Conservation (phyloP, 1,284 basidiomycete species). For the Microbotryum saponariae region DNA sequence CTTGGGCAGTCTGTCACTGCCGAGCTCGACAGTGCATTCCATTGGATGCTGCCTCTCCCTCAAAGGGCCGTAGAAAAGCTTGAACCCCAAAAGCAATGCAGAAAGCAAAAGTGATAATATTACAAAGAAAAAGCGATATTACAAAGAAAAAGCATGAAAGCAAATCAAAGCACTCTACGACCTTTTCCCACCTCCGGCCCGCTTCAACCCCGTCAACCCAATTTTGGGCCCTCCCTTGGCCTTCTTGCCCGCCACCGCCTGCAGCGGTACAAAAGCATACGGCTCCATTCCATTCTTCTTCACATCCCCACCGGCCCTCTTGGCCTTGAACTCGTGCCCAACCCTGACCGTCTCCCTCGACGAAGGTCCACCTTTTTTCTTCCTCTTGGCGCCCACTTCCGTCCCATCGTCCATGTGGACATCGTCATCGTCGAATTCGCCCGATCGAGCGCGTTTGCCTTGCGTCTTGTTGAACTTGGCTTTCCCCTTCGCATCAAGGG, state of each 20-base stretch:
- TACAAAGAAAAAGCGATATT: neutral
- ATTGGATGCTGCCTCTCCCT: too few relatives aligned
- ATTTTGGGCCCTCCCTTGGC: conserved; percentile 20
- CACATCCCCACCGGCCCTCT: conserved; percentile 81
- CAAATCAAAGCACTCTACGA: neutral
- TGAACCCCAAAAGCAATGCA: too few relatives aligned
- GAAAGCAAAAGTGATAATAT: too few relatives aligned
- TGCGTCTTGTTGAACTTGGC: conserved; percentile 91
- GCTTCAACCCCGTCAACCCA: conserved; percentile 25
- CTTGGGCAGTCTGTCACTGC: too few relatives aligned
- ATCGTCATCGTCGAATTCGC: conserved; percentile 51
- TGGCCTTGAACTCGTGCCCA: conserved; percentile 69
- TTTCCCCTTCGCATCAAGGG: conserved; percentile 69
- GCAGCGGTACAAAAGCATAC: conserved; percentile 74
- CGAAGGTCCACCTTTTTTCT: conserved; percentile 46
- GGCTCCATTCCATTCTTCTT: conserved; percentile 78
- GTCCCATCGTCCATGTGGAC: conserved; percentile 52
- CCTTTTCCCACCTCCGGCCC: neutral
- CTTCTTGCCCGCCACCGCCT: conserved; percentile 31
- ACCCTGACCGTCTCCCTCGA: conserved; percentile 52
- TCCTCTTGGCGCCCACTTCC: conserved; percentile 39
- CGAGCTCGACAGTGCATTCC: too few relatives aligned
- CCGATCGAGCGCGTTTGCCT: conserved; percentile 74
- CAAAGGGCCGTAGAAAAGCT: too few relatives aligned
- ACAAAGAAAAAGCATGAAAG: neutral